A percentile compares a stretch with the other conserved stretches of the same genome.
phyloP scores from a whole-genome alignment of 306 rosid species.

The Aeschynomene evenia region DNA sequence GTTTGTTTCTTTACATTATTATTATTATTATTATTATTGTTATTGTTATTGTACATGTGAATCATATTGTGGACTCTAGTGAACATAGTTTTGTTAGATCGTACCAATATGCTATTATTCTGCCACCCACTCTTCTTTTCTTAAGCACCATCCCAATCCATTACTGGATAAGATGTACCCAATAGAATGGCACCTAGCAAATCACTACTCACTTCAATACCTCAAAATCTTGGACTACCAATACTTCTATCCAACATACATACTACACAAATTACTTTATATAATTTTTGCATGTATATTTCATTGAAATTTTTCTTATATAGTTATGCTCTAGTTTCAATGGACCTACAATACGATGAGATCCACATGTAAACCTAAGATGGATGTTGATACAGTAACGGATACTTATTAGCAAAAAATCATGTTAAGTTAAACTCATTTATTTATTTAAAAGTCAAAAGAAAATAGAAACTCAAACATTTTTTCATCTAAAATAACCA shows the following conservation, averaged over 20 bases:
- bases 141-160: neutral
- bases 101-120: neutral
- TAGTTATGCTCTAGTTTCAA: too few relatives aligned
- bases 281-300: neutral
- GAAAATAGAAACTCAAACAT: too few relatives aligned
- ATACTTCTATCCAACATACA: neutral
- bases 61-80: neutral
- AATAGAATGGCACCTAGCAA: conserved; percentile 21
- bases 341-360: too few relatives aligned
- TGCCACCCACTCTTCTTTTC: conserved; percentile 21
- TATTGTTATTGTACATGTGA: conserved; percentile 15
- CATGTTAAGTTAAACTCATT: too few relatives aligned
- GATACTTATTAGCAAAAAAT: too few relatives aligned
- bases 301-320: neutral
- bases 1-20: too few relatives aligned
- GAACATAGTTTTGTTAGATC: neutral
- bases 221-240: neutral
- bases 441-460: too few relatives aligned
- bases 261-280: too few relatives aligned
- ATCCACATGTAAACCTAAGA: too few relatives aligned
- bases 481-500: neutral
- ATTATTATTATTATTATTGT: too few relatives aligned
- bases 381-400: too few relatives aligned
- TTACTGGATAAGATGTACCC: conserved; percentile 18
- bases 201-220: neutral